Conservation (phyloP, 202 grass and related monocot genomes). For the Schoenoplectus tabernaemontani region DNA sequence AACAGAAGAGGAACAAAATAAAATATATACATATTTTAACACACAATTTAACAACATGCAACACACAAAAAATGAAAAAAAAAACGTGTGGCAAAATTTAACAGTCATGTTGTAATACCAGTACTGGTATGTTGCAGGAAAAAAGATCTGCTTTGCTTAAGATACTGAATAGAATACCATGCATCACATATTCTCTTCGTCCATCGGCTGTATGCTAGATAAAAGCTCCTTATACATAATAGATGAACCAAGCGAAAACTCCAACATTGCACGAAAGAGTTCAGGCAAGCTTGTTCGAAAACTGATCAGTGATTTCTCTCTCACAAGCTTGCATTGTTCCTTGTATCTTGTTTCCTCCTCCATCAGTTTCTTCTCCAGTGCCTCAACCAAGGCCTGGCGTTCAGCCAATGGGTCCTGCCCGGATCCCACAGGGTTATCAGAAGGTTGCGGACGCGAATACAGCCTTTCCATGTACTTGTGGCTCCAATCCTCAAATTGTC, state of each 20-base stretch:
- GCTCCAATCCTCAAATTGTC: slow-evolving; percentile 59
- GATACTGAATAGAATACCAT: not conserved
- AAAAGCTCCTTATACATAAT: slow-evolving; percentile 50
- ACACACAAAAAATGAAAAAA: not conserved
- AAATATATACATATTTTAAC: not conserved
- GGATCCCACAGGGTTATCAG: slow-evolving; percentile 14
- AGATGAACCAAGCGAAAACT: slow-evolving; percentile 44
- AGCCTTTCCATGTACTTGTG: slow-evolving; percentile 46
- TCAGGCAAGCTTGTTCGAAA: slow-evolving; percentile 52
- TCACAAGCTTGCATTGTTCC: slow-evolving; percentile 51
- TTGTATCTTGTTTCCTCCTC: slow-evolving; percentile 35
- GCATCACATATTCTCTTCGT: slow-evolving; percentile 31
- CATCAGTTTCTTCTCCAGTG: slow-evolving; percentile 28
- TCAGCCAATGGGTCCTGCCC: slow-evolving; percentile 33
- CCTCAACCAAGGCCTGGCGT: slow-evolving; percentile 34
- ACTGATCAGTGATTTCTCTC: slow-evolving; percentile 69
- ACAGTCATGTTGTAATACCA: not conserved
- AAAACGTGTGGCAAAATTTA: too few species aligned
- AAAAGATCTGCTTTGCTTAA: not conserved
- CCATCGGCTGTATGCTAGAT: slow-evolving; percentile 24
- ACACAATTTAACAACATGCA: not conserved
- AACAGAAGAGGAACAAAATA: not conserved
- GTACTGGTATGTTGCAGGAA: slow-evolving; percentile 17
- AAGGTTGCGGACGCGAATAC: slow-evolving; percentile 28
- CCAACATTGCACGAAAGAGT: slow-evolving; percentile 36